These are phyloP conservation scores for Rhypophila decipiens DNA, from an alignment of 495 filamentous ascomycete genomes.

Conservation along the genomic window DNA sequence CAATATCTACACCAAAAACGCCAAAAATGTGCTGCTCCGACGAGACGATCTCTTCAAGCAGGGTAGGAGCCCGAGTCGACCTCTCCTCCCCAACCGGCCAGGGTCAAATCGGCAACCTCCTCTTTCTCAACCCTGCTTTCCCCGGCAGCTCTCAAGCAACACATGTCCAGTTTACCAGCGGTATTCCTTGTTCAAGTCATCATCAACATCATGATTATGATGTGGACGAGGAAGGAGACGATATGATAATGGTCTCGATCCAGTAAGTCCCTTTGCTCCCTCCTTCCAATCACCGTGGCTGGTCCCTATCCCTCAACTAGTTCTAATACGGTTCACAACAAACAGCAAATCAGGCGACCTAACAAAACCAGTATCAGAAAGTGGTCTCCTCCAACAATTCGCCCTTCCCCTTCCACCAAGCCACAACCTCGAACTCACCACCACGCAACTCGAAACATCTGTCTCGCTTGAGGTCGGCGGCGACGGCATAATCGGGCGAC, in stretches of 20 bases:
- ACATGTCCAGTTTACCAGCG: conserved; percentile 21
- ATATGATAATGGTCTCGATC: conserved; percentile 21
- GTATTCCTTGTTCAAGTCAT: no score
- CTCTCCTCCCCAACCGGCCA: conserved; percentile 11
- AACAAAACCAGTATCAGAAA: conserved; percentile 23
- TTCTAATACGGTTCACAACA: no score
- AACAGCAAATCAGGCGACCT: conserved; percentile 34
- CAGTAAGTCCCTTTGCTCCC: conserved; percentile 13
- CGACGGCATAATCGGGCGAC: conserved; percentile 41
- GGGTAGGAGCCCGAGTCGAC: conserved; percentile 24
- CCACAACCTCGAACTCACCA: conserved; percentile 10
- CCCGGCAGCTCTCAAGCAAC: conserved; percentile 21
- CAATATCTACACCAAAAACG: background rate
- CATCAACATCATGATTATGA: no score
- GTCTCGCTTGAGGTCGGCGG: conserved; percentile 34
- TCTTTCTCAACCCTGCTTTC: conserved; percentile 23
- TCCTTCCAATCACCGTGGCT: background rate
- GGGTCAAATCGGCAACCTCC: conserved; percentile 19
- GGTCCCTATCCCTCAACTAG: background rate
- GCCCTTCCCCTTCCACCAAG: conserved; percentile 2
- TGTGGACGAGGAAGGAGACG: no score
- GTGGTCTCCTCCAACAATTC: conserved; percentile 31
- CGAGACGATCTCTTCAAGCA: conserved; percentile 13
- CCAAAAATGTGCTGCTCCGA: conserved; percentile 27
- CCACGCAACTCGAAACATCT: conserved; percentile 25